A percentile compares a stretch with the other conserved stretches of the same genome.
Conservation (phyloP, 257 asterid genomes). For the Scutellaria baicalensis region DNA sequence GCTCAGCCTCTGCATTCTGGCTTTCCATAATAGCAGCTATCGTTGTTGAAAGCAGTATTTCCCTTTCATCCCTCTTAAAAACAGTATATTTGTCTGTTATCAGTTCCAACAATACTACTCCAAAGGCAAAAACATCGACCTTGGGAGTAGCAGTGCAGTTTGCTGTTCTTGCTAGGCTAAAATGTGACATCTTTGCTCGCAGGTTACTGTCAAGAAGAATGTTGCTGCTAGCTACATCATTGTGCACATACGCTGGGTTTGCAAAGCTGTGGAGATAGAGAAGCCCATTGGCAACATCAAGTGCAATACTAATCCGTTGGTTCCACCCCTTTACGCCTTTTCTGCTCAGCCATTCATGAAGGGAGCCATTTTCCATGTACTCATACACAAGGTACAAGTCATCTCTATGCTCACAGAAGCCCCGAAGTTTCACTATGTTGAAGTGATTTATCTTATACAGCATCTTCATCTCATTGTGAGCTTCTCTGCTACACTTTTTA, state of each 20-base stretch:
- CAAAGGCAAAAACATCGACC: conserved; percentile 48
- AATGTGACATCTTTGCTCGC: conserved; percentile 51
- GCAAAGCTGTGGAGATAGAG: conserved; percentile 59
- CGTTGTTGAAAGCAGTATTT: conserved; percentile 26
- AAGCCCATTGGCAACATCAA: conserved; percentile 59
- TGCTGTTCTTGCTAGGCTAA: conserved; percentile 40
- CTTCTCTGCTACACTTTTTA: conserved; percentile 23
- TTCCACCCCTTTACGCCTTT: conserved; percentile 27
- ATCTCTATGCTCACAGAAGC: conserved; percentile 37
- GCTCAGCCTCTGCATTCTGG: conserved; percentile 24
- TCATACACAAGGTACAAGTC: conserved; percentile 40
- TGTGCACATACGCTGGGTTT: conserved; percentile 45
- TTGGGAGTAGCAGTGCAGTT: conserved; percentile 28
- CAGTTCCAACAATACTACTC: conserved; percentile 49
- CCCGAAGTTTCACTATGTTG: conserved; percentile 48
- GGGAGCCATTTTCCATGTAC: conserved; percentile 57
- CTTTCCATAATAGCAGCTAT: conserved; percentile 19
- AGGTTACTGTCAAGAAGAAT: conserved; percentile 49
- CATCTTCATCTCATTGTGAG: conserved; percentile 36
- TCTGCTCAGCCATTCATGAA: conserved; percentile 40
- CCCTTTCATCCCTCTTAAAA: conserved; percentile 22
- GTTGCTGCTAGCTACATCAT: conserved; percentile 36
- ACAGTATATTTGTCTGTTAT: conserved; percentile 32
- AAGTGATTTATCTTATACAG: conserved; percentile 48
- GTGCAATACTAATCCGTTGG: conserved; percentile 38